Evolutionary conservation across 805 yeast species (phyloP), one percentile per base, ranked within the genome.

Genomic region (Saccharomyces cerevisiae): DNA sequence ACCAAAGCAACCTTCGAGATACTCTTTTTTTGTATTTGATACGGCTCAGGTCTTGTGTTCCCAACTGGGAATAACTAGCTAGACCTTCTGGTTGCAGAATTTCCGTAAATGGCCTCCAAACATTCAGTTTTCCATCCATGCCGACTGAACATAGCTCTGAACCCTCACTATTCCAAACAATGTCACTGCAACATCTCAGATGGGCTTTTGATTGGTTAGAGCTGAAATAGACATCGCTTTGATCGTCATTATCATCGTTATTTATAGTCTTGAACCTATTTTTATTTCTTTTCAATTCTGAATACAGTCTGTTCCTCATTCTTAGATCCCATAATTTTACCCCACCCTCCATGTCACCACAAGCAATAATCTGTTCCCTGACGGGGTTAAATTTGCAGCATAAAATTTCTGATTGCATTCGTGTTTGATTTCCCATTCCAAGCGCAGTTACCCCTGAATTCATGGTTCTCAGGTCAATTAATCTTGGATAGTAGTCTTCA

Each of bases 311-410:
- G 53, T 57, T 62, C 43, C 53, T 53, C 61, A 50, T 61, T 57
- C 98, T 71, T 10, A 89, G 78, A 66, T 91, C 98, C 97, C 97
- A 91, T 0, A 91, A 65, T 51, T 87, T 77, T 8, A 87, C 83
- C 48, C 84, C 84, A 0, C 97, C 97, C 60, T 85, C 89, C 17
- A 81, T 78, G 22, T 92, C 90, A 1, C 96, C 96, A 3, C 89
- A 78, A 0, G 91, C 90, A 1, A 91, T 72, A 3, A 86, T 57
- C 61, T 85, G 70, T 0, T 81, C 70, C 57, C 79, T 72, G 6
- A 72, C 71, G 0, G 96, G 96, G 48, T 87, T 85, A 92, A 96
- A 89, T 62, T 82, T 80, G 30, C 85, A 82, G 28, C 82, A 53
- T 29, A 65, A 57, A 5, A 63, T 61, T 43, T 62, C 64, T 11